These are phyloP conservation scores for Globisporangium polare DNA, from an alignment of 352 stramenopile genomes.

Conservation along the genomic window DNA sequence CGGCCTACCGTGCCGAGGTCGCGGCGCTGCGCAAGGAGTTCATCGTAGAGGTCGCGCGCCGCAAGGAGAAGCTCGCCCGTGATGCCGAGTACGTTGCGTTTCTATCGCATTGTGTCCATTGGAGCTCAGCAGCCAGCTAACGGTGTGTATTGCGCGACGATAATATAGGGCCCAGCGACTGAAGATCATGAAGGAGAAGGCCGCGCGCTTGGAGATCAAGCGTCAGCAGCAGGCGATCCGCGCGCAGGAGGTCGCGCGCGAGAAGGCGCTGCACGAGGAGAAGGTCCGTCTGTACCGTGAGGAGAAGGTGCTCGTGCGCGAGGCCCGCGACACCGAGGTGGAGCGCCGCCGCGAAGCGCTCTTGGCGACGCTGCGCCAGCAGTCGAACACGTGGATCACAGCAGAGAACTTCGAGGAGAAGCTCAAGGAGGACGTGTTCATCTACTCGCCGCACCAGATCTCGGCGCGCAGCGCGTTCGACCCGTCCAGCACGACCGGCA, in stretches of 20 bases:
- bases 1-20: constrained; percentile 68
- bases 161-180: constrained; percentile 53
- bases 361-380: constrained; percentile 51
- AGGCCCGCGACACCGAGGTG: constrained; percentile 52
- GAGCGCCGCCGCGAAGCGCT: constrained; percentile 67
- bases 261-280: constrained; percentile 79
- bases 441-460: constrained; percentile 77
- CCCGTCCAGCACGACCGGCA: constrained; percentile 56
- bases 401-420: constrained; percentile 69
- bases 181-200: constrained; percentile 88
- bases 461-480: constrained; percentile 65
- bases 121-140: not conserved
- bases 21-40: constrained; percentile 67
- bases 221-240: constrained; percentile 81
- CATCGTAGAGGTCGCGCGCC: constrained; percentile 61
- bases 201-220: constrained; percentile 83
- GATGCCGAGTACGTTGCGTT: constrained; percentile 68
- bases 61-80: constrained; percentile 74
- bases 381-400: constrained; percentile 72
- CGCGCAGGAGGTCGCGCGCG: constrained; percentile 71
- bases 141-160: not conserved
- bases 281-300: constrained; percentile 75
- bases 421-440: constrained; percentile 82
- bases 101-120: not conserved
- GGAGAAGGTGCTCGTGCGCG: constrained; percentile 74